Base-by-base conservation (phyloP, 2,329 filamentous ascomycete genomes). In the Paecilomyces formosus region DNA sequence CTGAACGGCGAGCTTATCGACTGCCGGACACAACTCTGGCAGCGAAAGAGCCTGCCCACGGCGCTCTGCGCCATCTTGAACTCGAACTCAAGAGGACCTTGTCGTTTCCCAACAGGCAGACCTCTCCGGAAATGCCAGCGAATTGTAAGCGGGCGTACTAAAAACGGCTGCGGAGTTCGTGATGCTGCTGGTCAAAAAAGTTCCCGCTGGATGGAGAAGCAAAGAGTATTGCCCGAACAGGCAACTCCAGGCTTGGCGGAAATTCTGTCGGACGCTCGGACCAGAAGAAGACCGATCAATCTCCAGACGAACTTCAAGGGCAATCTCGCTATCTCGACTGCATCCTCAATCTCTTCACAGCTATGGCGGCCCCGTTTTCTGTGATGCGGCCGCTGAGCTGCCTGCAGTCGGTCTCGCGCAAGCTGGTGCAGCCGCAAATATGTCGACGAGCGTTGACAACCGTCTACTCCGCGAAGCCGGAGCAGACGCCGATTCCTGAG, bases 321-420 rank as follows among this genome's bases (percentile, higher is more conserved):
- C n/a, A n/a, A 45, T 45, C 39, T 45, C 15, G n/a, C 18, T 15
- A 21, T 18, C 15, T 45, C 35, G n/a, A 45, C 35, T n/a, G 35
- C 39, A 45, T 7, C 39, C 35, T 18, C 39, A 22, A 26, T 54
- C 31, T 22, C 52, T 53, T 61, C 67, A 76, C 68, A 63, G 84
- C 81, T 79, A 91, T 90, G 81, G 80, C 83, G 64, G 79, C 83
- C 64, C 75, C 82, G 60, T 69, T 81, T 69, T 76, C 83, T 58
- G 75, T 80, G 53, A 71, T 80, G 76, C 85, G 88, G 83, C 88
- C 88, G 62, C 75, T 89, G 70, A 84, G 85, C 80, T 87, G 85
- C 75, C 84, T 89, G 71, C 89, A 88, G 75, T 78, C 83, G 30
- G 22, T 28, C 50, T 90, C 66, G 12, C 80, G 86, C 63, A 81